A percentile compares a stretch with the other conserved stretches of the same genome.
phyloP scores from a whole-genome alignment of 2,329 filamentous ascomycete genomes.

The Verticillium tricorpus region DNA sequence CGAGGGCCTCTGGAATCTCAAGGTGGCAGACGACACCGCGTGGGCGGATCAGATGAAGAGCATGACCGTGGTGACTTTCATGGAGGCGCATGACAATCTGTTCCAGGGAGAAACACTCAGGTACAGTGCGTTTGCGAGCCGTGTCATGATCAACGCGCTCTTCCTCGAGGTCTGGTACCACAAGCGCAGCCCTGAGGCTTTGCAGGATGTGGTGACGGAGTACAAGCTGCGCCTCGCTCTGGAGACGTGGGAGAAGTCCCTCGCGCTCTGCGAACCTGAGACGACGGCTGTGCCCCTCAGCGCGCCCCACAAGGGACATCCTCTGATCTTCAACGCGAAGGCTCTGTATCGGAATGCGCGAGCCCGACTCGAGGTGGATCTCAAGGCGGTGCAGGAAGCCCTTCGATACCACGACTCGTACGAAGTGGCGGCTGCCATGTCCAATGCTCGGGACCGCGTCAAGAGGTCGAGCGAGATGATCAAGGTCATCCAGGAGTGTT shows the following conservation, averaged over 20 bases:
- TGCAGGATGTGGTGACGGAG: constrained; percentile 96
- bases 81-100: constrained; percentile 89
- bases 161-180: constrained; percentile 99
- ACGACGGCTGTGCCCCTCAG: constrained; percentile 82
- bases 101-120: constrained; percentile 88
- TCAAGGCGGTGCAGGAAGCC: constrained; percentile 94
- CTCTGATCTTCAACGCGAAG: constrained; percentile 96
- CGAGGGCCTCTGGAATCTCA: constrained; percentile 89
- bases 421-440: constrained; percentile 96
- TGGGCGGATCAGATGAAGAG: constrained; percentile 76
- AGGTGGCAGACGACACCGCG: constrained; percentile 69
- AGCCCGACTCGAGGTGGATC: constrained; percentile 85
- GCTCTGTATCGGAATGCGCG: constrained; percentile 94
- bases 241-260: constrained; percentile 98
- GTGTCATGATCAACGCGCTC: constrained; percentile 97
- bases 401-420: constrained; percentile 96
- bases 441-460: constrained; percentile 85
- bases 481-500: constrained; percentile 97
- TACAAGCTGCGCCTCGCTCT: constrained; percentile 94
- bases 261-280: constrained; percentile 90
- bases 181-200: constrained; percentile 94
- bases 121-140: constrained; percentile 95
- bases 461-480: constrained; percentile 97
- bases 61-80: constrained; percentile 77
- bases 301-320: constrained; percentile 92